phyloP scores from a whole-genome alignment of 2,329 filamentous ascomycete species.

The Stachybotrys chlorohalonatus region DNA sequence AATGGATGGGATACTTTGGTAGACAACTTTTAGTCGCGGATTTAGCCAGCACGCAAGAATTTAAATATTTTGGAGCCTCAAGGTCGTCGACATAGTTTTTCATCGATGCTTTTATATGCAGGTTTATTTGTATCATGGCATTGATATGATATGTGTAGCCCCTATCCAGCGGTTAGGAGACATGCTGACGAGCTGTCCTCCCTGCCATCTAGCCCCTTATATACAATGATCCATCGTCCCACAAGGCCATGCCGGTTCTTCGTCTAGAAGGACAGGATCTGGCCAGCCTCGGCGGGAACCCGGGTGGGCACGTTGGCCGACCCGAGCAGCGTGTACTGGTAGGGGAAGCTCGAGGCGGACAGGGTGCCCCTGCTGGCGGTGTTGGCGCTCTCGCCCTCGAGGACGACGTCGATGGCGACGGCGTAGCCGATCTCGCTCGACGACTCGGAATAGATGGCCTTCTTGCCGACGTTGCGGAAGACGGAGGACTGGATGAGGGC shows the following conservation, averaged over 20 bases:
- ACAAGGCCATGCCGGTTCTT: no score
- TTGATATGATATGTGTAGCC: no score
- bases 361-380: neutral
- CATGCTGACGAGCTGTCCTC: no score
- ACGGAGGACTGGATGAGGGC: conserved; percentile 13
- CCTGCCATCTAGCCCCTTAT: neutral
- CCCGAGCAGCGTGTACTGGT: neutral
- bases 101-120: no score
- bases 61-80: neutral
- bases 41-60: neutral
- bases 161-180: no score
- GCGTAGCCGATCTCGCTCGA: conserved; percentile 55
- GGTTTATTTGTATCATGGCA: no score
- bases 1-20: neutral
- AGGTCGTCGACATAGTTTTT: no score
- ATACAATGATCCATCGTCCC: neutral
- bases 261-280: neutral
- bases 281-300: neutral
- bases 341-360: neutral
- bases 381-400: conserved; percentile 1
- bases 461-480: conserved; percentile 13
- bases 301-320: neutral
- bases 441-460: conserved; percentile 50
- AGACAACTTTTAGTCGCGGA: neutral
- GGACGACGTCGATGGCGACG: conserved; percentile 35